Base-by-base conservation (phyloP, 1,284 basidiomycete genomes). In the Ustilago esculenta region DNA sequence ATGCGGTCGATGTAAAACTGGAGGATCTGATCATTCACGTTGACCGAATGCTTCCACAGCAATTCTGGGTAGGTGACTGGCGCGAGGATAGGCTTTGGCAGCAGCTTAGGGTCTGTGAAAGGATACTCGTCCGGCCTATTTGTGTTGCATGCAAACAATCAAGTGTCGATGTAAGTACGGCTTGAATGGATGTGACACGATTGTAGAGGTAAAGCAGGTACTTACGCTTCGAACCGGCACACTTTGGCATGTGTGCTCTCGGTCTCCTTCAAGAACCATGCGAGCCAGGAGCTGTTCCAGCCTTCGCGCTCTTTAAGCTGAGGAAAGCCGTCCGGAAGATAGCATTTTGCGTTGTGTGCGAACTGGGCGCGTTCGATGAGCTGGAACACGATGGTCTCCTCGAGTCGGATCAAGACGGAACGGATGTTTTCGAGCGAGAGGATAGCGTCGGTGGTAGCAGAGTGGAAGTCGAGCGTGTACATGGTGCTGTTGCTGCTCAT, bases 371-470 rank as follows among this genome's bases (percentile, higher is more conserved):
- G 88, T 83, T 99, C 96, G 77, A 99, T 98, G 23, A 81, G 72
- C 24, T 78, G 73, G 94, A 98, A 98, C 81, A 98, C 96, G 84
- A 99, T 98, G 18, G 95, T 98, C 75, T 99, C 96, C 81, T 99
- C 96, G 18, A 98, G 88, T 17, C 96, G 87, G 70, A 87, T 89
- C 15, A 99, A 86, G 50, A 93, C 90, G 17, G 88, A 88, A 57
- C 96, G 87, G 75, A 99, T 98, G 55, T 88, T 86, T 53, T 92
- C 90, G 23, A 96, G 85, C 21, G 89, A 90, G 21, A 97, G 87
- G 9, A 94, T 75, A 20, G 75, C 61, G n/a, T 58, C 53, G 11
- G 59, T 46, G 12, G 50, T 60, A 8, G 70, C 70, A 45, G 61
- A 66, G 52, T 73, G 75, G 47, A 77, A 59, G 48, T 75, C 73